Percentiles rank a stretch among this genome's conserved stretches.
These are phyloP conservation scores for Plantago lanceolata DNA, from an alignment of 305 asterid genomes.

Conservation along the genomic window DNA sequence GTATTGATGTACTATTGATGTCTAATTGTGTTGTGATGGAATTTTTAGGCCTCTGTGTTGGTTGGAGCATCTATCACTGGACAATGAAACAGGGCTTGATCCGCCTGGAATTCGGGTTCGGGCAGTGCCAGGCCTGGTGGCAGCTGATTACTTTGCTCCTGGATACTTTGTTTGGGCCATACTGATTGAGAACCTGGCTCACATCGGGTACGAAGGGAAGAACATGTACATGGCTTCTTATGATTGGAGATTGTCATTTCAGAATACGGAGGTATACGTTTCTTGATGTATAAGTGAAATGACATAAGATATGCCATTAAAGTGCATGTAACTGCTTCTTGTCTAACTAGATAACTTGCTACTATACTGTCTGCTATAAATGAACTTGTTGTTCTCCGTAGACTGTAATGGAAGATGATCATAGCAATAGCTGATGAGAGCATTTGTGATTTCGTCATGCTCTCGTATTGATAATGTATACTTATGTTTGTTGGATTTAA, in stretches of 20 bases:
- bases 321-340: too few relatives aligned
- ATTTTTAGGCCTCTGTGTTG: slow-evolving; percentile 74
- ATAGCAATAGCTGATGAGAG: background rate
- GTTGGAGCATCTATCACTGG: slow-evolving; percentile 81
- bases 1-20: background rate
- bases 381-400: background rate
- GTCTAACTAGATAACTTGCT: background rate
- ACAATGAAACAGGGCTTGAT: slow-evolving; percentile 83
- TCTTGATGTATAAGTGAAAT: background rate
- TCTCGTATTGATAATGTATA: background rate
- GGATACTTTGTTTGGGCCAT: slow-evolving; percentile 90
- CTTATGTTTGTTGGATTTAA: background rate
- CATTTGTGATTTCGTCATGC: background rate
- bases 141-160: slow-evolving; percentile 85
- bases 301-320: background rate
- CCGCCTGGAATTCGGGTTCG: slow-evolving; percentile 84
- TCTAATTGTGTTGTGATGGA: slow-evolving; percentile 20
- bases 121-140: slow-evolving; percentile 73
- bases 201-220: slow-evolving; percentile 77
- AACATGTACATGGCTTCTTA: slow-evolving; percentile 88
- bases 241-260: slow-evolving; percentile 87
- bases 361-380: background rate
- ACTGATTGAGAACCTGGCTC: slow-evolving; percentile 75
- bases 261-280: slow-evolving; percentile 66
- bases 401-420: background rate